Base-by-base conservation (phyloP, 2,329 filamentous ascomycete genomes). In the Alternaria burnsii region DNA sequence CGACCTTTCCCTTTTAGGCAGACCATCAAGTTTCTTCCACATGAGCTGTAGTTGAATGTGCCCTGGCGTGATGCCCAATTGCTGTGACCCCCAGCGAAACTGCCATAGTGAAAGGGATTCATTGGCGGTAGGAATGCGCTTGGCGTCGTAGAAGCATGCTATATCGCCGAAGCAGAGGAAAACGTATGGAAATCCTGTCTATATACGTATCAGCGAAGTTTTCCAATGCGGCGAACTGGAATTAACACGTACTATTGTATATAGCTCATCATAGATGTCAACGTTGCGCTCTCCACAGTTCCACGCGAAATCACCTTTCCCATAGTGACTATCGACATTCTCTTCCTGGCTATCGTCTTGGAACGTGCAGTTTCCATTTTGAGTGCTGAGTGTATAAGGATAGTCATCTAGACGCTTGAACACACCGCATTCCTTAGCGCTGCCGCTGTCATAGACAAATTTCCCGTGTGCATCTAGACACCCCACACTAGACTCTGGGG, bases 121-220 rank as follows among this genome's bases (percentile, higher is more conserved):
- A 12, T 62, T 60, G 12, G 24, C 16, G 5, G 36, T 24, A 6
- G 75, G 75, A 1, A 60, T 43, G n/a, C 52, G 59, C 51, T 75
- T 76, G 3, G 65, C 72, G 44, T 77, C 75, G 46, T 75, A 77
- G 63, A 67, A 76, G 53, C 75, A 77, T 24, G 71, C 69, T 22
- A 75, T 56, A 48, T 76, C 74, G 24, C 74, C 74, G 40, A 66
- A 73, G 66, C 75, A 77, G 43, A 77, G 69, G 60, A 76, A 76
- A 14, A 70, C 55, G 59, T 76, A 68, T 5, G 67, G 58, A 41
- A 76, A 75, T 38, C 75, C 71, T n/a, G 69, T 56, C 71, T 74
- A 8, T 7, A 28, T 6, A 44, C 5, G 11, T 9, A 12, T 51
- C 34, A 59, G 52, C 30, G n/a, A 36, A 0, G 38, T 41, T 22